Base-by-base conservation (phyloP, 176 grass and related monocot species). In the Oryza glaberrima region DNA sequence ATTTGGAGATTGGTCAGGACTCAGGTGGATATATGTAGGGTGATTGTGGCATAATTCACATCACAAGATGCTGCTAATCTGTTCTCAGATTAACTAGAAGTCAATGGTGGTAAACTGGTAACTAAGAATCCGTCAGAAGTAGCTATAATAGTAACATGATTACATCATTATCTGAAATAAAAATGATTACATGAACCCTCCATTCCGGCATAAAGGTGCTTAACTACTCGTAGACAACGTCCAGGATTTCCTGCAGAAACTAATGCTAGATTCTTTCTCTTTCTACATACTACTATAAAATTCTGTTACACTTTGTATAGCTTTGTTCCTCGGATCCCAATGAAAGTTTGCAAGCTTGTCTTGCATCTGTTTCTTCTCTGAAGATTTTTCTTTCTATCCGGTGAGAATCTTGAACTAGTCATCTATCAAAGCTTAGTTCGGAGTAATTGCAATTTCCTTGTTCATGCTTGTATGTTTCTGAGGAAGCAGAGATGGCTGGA, bases 81-180 rank as follows among this genome's bases (percentile, higher is more conserved):
- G 44, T 49, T 40, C 9, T 38, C 15, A 48, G 64, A 51, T 22
- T 9, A 35, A 78, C 54, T 14, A 20, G 65, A 71, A 83, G 44
- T 66, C 54, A 77, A 76, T 38, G 43, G 8, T 41, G 40, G 40
- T 41, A 41, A 41, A 41, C 43, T n/a, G 49, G 26, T 70, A 72
- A 77, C 34, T 25, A 15, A 78, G 20, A 30, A 78, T 72, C 45
- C 66, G 40, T 32, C 4, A 79, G 17, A 79, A 25, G 38, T 32
- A 66, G 54, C 23, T 60, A 79, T 74, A 65, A 73, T 67, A 69
- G 46, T 38, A 22, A 79, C 81, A 79, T 74, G 60, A 74, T 73
- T 73, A 65, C 46, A 74, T 13, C 16, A 79, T 41, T 41, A 41
- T 41, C 40, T 41, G 1, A 41, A 41, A 41, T 7, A 40, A 41